phyloP scores from a whole-genome alignment of 1,284 basidiomycete genomes.

The Fistulina hepatica region DNA sequence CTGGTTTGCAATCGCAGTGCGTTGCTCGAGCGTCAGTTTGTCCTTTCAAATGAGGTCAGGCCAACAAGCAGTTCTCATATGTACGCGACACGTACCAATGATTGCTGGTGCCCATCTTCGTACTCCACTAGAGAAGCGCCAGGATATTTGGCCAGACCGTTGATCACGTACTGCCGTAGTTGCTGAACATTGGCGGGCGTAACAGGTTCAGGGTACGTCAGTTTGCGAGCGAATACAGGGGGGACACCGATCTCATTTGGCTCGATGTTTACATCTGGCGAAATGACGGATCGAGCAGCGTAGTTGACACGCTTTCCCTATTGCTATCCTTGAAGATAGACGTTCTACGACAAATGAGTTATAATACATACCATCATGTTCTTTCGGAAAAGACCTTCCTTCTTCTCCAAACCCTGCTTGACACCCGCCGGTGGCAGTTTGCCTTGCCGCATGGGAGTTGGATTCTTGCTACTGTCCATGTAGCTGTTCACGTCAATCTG shows the following conservation, averaged over 20 bases:
- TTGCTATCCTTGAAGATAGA: constrained; percentile 5
- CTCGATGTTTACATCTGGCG: constrained; percentile 98
- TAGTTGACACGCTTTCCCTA: constrained; percentile 99
- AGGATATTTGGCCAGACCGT: constrained; percentile 83
- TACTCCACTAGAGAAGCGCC: constrained; percentile 93
- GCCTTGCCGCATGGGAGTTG: constrained; percentile 73
- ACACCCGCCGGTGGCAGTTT: constrained; percentile 91
- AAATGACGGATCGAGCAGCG: constrained; percentile 98
- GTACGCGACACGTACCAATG: constrained; percentile 42
- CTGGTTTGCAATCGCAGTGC: constrained; percentile 95
- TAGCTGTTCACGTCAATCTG: constrained; percentile 96
- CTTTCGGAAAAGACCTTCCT: constrained; percentile 96
- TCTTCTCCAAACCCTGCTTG: constrained; percentile 97
- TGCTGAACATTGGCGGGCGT: constrained; percentile 86
- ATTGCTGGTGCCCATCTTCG: constrained; percentile 85
- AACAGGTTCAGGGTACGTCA: constrained; percentile 97
- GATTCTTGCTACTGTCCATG: constrained; percentile 96
- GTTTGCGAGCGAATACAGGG: constrained; percentile 92
- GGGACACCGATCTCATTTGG: constrained; percentile 98
- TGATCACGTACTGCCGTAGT: constrained; percentile 86
- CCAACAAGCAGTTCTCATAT: background rate
- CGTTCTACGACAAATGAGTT: constrained; percentile 1
- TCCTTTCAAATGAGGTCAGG: constrained; percentile 40
- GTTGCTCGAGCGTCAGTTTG: constrained; percentile 76
- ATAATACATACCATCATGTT: constrained; percentile 88